phyloP scores from a whole-genome alignment of 2,329 filamentous ascomycete species.

The Boeremia lycopersici region DNA sequence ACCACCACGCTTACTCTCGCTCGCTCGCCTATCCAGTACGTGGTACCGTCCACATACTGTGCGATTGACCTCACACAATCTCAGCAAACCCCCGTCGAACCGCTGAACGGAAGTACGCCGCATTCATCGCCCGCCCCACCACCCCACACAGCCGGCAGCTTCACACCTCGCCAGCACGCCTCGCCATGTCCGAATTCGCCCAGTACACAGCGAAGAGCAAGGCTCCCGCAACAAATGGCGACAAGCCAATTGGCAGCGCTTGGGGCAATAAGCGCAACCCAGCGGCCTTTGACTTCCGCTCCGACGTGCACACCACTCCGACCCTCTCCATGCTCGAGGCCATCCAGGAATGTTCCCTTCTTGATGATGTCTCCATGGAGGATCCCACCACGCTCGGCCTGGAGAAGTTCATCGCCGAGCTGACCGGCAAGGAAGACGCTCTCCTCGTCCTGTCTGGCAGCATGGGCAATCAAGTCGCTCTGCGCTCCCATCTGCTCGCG shows the following conservation, averaged over 20 bases:
- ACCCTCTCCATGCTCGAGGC: slow-evolving; percentile 77
- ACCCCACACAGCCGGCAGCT: slow-evolving; percentile 17
- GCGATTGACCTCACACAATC: slow-evolving; percentile 36
- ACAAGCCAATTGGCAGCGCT: slow-evolving; percentile 30
- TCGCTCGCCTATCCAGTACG: slow-evolving; percentile 38
- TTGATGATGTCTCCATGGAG: slow-evolving; percentile 84
- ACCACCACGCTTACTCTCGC: slow-evolving; percentile 24
- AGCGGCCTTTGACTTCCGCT: slow-evolving; percentile 63
- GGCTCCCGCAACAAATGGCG: slow-evolving; percentile 17
- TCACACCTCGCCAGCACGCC: slow-evolving; percentile 21
- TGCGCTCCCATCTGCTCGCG: slow-evolving; percentile 76
- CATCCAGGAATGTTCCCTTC: slow-evolving; percentile 73
- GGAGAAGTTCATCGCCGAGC: slow-evolving; percentile 73
- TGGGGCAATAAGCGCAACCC: slow-evolving; percentile 55
- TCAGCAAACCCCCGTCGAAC: slow-evolving; percentile 23
- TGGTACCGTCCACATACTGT: slow-evolving; percentile 28
- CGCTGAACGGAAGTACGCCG: slow-evolving; percentile 10
- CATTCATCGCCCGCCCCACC: slow-evolving; percentile 15
- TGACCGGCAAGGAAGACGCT: slow-evolving; percentile 76
- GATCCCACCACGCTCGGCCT: slow-evolving; percentile 79
- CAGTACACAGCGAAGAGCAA: slow-evolving; percentile 40
- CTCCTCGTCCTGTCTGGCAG: slow-evolving; percentile 88
- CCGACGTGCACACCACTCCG: slow-evolving; percentile 48
- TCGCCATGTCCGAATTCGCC: slow-evolving; percentile 41
- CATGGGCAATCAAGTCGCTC: slow-evolving; percentile 89